Percentiles rank a stretch among this genome's conserved stretches.
These are phyloP conservation scores for Penicillium sp. DNA, from an alignment of 2,329 filamentous ascomycete genomes.

Conservation along the genomic window DNA sequence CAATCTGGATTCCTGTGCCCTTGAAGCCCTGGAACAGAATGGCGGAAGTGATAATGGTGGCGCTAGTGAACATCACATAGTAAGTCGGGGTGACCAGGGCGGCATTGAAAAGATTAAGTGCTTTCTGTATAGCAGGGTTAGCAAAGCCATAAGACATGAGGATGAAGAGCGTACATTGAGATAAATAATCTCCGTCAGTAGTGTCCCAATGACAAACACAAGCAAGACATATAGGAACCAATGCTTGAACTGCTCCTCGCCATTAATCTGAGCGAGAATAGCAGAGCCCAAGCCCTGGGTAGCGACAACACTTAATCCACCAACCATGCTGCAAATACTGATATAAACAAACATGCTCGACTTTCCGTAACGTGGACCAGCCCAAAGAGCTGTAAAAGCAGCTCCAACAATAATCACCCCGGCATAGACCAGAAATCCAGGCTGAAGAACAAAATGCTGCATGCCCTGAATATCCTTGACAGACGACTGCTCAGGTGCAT, in stretches of 20 bases:
- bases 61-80: constrained; percentile 96
- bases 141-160: neutral
- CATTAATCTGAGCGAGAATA: constrained; percentile 80
- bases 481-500: constrained; percentile 81
- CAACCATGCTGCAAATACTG: constrained; percentile 91
- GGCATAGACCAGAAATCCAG: constrained; percentile 80
- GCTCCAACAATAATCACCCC: constrained; percentile 78
- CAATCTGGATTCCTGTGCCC: constrained; percentile 73
- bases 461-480: constrained; percentile 88
- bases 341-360: constrained; percentile 98
- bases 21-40: constrained; percentile 94
- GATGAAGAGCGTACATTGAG: constrained; percentile 72
- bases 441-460: constrained; percentile 79
- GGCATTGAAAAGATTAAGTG: constrained; percentile 93
- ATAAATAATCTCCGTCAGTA: constrained; percentile 91
- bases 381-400: constrained; percentile 71
- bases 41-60: constrained; percentile 90
- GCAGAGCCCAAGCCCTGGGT: constrained; percentile 91
- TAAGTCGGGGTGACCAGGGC: constrained; percentile 97
- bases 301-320: constrained; percentile 88
- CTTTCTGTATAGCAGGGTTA: constrained; percentile 67
- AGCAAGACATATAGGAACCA: constrained; percentile 95
- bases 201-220: constrained; percentile 83
- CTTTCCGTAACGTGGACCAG: constrained; percentile 84
- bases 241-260: constrained; percentile 86